Base-by-base conservation (phyloP, 202 grass and related monocot species). In the Alloteropsis angusta region DNA sequence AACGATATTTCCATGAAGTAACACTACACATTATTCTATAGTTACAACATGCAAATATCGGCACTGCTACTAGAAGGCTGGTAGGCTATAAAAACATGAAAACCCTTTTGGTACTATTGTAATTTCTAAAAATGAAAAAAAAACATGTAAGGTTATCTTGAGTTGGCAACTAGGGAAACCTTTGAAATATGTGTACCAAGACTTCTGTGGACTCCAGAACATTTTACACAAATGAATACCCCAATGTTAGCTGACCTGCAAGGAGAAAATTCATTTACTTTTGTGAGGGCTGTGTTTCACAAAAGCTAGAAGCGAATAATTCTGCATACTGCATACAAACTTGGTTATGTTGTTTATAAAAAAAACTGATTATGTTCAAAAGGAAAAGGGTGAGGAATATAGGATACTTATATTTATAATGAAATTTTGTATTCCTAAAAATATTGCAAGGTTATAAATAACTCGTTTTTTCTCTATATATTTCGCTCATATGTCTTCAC, bases 161-260 rank as follows among this genome's bases (percentile, higher is more conserved):
- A 28, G 18, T 42, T 72, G 38, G 38, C 32, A 23, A 55, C 5
- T 60, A 41, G 15, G 5, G 68, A 38, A 14, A 91, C 92, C 86
- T 89, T 94, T 30, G 88, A 91, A 54, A 94, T 60, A 62, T 94
- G 83, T 46, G 80, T 86, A 34, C 84, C 92, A 4, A 94, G 92
- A 83, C 88, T 89, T 74, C 84, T 83, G 74, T 91, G 88, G 47
- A 87, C 78, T 0, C 81, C 92, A 42, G 77, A 82, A 48, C 88
- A 94, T 79, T 94, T 94, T 70, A 94, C 41, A 43, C 84, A 94
- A 74, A 91, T 75, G 69, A 94, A 87, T 22, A 94, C 86, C 38
- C 92, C 86, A 19, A 91, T 89, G 66, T 89, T 91, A 37, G 68
- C 80, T 65, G 88, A 95, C 74, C 88, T 95, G 74, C 72, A 88